Evolutionary conservation across 2,329 filamentous ascomycete species (phyloP), one percentile per base, ranked within the genome.

Genomic region (Colletotrichum agaves): DNA sequence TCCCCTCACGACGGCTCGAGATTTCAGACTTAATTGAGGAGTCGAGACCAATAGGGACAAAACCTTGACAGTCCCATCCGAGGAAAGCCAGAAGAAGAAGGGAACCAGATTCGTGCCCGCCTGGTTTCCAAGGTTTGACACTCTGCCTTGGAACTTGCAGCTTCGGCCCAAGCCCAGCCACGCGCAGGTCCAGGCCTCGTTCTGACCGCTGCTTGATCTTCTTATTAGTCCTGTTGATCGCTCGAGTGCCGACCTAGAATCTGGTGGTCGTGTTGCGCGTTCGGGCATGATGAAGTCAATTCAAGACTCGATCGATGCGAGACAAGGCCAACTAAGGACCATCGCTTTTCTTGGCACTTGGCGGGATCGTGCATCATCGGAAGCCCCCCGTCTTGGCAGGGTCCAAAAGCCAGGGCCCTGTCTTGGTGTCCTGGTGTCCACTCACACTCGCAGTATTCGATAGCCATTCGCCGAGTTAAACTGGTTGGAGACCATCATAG

Each of bases 341-440:
- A 61, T 65, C 47, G 23, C 49, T 12, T 47, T 33, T 37, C 63
- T 67, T 63, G 60, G 50, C 63, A n/a, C 10, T 27, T 27, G 46
- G 44, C 59, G 63, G 63, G 60, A 67, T 63, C 50, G 44, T 56
- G 63, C 59, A 67, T 37, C 50, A 39, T 37, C 59, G 50, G 35
- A 27, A 37, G n/a, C 11, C 50, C 17, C 59, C 37, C 58, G 59
- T 37, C 63, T 63, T 63, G 63, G 60, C 63, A 67, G 63, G 63
- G 63, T 63, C 71, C 4, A 73, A 35, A 15, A 12, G 52, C 47
- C 57, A 61, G 63, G 63, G 63, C n/a, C n/a, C n/a, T n/a, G n/a
- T n/a, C n/a, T n/a, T n/a, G n/a, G n/a, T n/a, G 56, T 53, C 37
- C 1, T 11, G 8, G 62, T 53, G 56, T 43, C 37, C 62, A 47